Conservation (phyloP, 1,284 basidiomycete genomes). For the Porodaedalea pini region DNA sequence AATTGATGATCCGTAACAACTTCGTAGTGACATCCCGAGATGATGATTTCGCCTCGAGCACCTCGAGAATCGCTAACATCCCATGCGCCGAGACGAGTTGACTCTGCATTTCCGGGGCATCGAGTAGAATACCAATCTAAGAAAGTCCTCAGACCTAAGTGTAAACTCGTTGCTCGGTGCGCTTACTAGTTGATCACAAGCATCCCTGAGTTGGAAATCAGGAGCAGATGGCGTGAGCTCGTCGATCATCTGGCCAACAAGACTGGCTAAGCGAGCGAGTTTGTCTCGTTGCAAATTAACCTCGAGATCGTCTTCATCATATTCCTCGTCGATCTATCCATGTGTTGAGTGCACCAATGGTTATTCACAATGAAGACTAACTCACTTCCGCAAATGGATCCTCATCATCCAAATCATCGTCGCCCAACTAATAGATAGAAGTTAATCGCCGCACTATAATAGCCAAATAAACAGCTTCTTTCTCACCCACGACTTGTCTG, state of each 20-base stretch:
- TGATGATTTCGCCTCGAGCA: slow-evolving; percentile 75
- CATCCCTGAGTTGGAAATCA: slow-evolving; percentile 76
- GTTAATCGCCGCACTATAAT: background rate
- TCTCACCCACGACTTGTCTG: slow-evolving; percentile 80
- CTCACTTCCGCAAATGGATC: slow-evolving; percentile 91
- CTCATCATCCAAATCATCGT: slow-evolving; percentile 81
- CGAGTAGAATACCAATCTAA: slow-evolving; percentile 75
- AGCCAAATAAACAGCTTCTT: slow-evolving; percentile 2
- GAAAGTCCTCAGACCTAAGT: slow-evolving; percentile 5
- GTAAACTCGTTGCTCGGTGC: background rate
- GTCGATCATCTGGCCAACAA: slow-evolving; percentile 83
- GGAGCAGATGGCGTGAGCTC: slow-evolving; percentile 77
- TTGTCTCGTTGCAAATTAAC: slow-evolving; percentile 88
- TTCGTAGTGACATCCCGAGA: slow-evolving; percentile 83
- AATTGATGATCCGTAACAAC: slow-evolving; percentile 85
- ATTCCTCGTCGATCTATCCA: slow-evolving; percentile 82
- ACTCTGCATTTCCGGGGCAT: slow-evolving; percentile 83
- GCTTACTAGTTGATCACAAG: slow-evolving; percentile 84
- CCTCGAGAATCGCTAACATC: slow-evolving; percentile 90
- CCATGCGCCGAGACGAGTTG: slow-evolving; percentile 92
- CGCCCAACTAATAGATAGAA: slow-evolving; percentile 52
- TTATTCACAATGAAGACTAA: slow-evolving; percentile 2
- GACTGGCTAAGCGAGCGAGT: slow-evolving; percentile 78
- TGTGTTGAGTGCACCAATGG: background rate
- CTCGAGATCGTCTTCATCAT: slow-evolving; percentile 84